phyloP scores from a whole-genome alignment of 148 eudicot species.

The Camellia japonica region DNA sequence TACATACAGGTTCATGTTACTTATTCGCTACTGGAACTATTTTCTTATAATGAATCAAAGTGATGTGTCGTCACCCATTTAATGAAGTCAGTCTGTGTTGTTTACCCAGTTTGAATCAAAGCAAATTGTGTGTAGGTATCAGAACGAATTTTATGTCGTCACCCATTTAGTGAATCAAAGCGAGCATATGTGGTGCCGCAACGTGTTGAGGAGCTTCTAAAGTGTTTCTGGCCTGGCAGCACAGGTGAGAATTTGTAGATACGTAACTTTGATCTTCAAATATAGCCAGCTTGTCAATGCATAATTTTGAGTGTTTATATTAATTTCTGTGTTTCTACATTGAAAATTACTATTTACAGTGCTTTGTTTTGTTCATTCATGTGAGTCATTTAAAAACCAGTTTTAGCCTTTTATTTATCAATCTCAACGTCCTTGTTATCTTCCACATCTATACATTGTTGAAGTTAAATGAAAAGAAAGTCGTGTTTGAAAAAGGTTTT shows the following conservation, averaged over 20 bases:
- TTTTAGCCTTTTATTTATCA: background rate
- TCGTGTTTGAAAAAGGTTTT: background rate
- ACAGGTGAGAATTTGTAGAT: constrained; percentile 47
- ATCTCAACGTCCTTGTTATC: too few species aligned
- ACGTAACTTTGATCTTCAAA: background rate
- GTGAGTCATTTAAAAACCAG: background rate
- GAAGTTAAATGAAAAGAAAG: too few species aligned
- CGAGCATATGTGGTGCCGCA: constrained; percentile 94
- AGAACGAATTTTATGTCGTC: constrained; percentile 91
- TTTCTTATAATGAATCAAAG: background rate
- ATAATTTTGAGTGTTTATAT: background rate
- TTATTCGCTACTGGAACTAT: background rate
- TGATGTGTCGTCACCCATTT: too few species aligned
- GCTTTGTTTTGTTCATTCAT: background rate
- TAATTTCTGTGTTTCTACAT: background rate
- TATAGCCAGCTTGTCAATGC: background rate
- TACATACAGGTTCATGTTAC: background rate
- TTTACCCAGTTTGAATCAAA: too few species aligned
- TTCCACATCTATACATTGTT: too few species aligned
- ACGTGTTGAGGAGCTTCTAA: constrained; percentile 89
- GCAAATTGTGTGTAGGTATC: constrained; percentile 42
- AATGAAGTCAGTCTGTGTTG: too few species aligned
- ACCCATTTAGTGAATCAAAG: constrained; percentile 93
- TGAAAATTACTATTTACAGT: background rate
- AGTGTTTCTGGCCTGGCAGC: constrained; percentile 89